These are phyloP conservation scores for Pseudogymnoascus sp. DNA, from an alignment of 2,329 filamentous ascomycete species.

Conservation along the genomic window DNA sequence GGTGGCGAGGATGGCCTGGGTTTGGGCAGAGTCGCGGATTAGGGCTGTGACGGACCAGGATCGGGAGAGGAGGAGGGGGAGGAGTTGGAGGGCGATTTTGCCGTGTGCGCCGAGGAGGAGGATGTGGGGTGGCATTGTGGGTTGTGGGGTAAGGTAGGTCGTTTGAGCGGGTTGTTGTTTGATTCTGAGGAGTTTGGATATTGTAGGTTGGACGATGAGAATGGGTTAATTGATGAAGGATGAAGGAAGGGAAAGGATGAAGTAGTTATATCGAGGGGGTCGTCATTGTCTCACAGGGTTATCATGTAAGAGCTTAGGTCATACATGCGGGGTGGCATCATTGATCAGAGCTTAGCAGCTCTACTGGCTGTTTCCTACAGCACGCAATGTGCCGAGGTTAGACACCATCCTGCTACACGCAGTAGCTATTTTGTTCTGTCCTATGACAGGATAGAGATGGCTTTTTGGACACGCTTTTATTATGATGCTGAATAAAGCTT, in stretches of 20 bases:
- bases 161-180: background rate
- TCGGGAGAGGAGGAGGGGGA: constrained; percentile 64
- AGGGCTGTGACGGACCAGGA: constrained; percentile 72
- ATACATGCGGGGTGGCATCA: background rate
- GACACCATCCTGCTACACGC: background rate
- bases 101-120: constrained; percentile 76
- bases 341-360: background rate
- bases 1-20: constrained; percentile 52
- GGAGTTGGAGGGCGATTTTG: constrained; percentile 66
- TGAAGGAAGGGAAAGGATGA: background rate
- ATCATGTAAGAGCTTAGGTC: background rate
- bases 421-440: background rate
- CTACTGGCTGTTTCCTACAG: background rate
- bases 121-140: constrained; percentile 37
- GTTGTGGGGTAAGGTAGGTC: background rate
- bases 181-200: background rate
- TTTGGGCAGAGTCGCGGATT: constrained; percentile 65
- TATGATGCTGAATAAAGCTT: background rate
- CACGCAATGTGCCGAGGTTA: background rate
- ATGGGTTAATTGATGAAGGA: background rate
- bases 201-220: background rate
- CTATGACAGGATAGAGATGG: background rate
- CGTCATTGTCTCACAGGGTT: background rate
- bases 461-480: background rate
- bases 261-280: background rate